Base-by-base conservation (phyloP, 805 yeast species). In the Dipodascus albidus region DNA sequence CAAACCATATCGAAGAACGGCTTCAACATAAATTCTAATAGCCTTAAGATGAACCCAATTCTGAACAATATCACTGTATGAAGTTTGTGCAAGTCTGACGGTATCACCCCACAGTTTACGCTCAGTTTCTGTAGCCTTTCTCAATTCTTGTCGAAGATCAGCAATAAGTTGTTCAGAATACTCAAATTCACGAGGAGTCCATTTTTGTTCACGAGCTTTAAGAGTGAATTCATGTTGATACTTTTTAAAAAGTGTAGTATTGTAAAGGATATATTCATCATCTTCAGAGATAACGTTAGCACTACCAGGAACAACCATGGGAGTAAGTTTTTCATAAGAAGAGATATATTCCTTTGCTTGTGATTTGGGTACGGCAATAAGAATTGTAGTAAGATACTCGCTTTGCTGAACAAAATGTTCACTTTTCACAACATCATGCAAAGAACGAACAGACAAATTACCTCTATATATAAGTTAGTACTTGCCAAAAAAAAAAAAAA, bases 1-100 rank as follows among this genome's bases (percentile, higher is more conserved):
- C 59, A 93, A 78, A 0, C 99, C 99, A 68, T 93, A 93, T 70
- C 99, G 83, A 67, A 93, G 77, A 15, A 93, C 96, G 51, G 89
- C 79, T 72, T 93, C 99, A 41, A 91, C 96, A 69, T 85, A 93
- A 19, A 87, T 77, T 60, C 97, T 82, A 52, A 93, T 76, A 2
- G 87, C 81, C 70, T 89, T 89, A 60, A 93, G 79, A 69, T 93
- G 99, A 64, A 87, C 76, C 96, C 96, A 89, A 59, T 85, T 81
- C 60, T 87, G 76, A 57, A 86, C 74, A 51, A 90, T 81, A 63
- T 93, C 98, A 22, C 85, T 76, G 67, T 85, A 93, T n/a, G 98
- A 95, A 21, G 96, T 83, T 62, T 82, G 82, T 1, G 95, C 82
- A 57, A 93, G 76, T 65, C 96, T 82, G 52, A 83, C 79, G 58